Base-by-base conservation (phyloP, 2,329 filamentous ascomycete genomes). In the Neonectria coccinea region DNA sequence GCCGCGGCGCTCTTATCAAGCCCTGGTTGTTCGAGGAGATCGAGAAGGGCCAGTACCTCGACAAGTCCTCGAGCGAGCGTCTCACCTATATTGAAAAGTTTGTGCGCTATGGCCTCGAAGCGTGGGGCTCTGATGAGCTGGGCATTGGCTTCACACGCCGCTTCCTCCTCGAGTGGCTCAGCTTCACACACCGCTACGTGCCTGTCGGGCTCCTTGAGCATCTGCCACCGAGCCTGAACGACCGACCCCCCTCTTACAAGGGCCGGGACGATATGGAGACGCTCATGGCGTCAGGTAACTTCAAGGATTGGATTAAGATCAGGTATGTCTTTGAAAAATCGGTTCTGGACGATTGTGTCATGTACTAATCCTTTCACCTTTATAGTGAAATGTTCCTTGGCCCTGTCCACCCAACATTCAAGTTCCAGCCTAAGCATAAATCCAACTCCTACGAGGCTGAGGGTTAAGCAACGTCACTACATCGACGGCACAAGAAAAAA, bases 11-110 rank as follows among this genome's bases (percentile, higher is more conserved):
- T 10, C 86, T 99, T 63, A 93, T 98, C 81, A 99, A 99, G 82
- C 96, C 96, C 1, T 99, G 96, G 96, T 85, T 99, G 67, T 99
- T 98, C 76, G 96, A 99, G 79, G 96, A 99, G 80, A 98, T 99
- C 59, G 88, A 92, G 70, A 87, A 89, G 67, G 92, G 92, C 5
- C 96, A 98, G 79, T 97, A 98, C 76, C 88, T 99, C 42, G 96
- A 99, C 83, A 99, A 99, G 80, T 93, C 92, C 3, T 91, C 95
- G 2, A 86, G 89, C 5, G 95, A 99, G 82, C 91, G 96, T 62
- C 86, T 99, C 31, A 81, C 83, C 39, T 94, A 97, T 74, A 84
- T 99, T 39, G 93, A 97, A 80, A 93, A 94, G 74, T 99, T 97
- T 76, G 92, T 88, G 59, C 90, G 91, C 63, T 97, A 96, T 76